These are phyloP conservation scores for Priceomyces castillae DNA, from an alignment of 805 yeast genomes.

Conservation along the genomic window DNA sequence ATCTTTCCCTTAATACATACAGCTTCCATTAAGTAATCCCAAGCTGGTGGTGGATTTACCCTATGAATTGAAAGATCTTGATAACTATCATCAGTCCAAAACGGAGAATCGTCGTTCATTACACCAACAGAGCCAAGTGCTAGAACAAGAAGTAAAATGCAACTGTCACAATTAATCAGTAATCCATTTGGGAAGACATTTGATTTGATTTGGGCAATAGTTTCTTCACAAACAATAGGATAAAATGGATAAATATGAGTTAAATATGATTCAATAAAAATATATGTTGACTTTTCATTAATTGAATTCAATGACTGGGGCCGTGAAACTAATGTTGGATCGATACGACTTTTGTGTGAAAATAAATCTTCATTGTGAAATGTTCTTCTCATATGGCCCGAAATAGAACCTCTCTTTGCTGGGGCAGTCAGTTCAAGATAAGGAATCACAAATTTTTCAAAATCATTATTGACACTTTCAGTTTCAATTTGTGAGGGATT, in stretches of 20 bases:
- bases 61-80: neutral
- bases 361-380: neutral
- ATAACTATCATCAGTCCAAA: neutral
- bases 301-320: neutral
- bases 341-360: conserved; percentile 1
- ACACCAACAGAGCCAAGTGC: conserved; percentile 1
- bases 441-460: conserved; percentile 1
- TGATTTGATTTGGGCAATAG: neutral
- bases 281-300: neutral
- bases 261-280: conserved; percentile 1
- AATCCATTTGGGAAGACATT: neutral
- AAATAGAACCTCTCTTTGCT: neutral
- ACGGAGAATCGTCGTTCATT: neutral
- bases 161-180: neutral
- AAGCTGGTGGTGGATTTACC: conserved; percentile 1
- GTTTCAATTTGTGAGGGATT: neutral
- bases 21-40: conserved; percentile 2
- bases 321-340: neutral
- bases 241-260: conserved; percentile 3
- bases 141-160: neutral
- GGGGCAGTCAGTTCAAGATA: neutral
- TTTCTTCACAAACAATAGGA: conserved; percentile 1
- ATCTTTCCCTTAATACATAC: neutral
- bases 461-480: neutral
- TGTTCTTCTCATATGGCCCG: neutral